Percentiles rank a stretch among this genome's conserved stretches.
Evolutionary conservation across 2,329 filamentous ascomycete genomes (phyloP).

Genomic region (Sporothrix brasiliensis): DNA sequence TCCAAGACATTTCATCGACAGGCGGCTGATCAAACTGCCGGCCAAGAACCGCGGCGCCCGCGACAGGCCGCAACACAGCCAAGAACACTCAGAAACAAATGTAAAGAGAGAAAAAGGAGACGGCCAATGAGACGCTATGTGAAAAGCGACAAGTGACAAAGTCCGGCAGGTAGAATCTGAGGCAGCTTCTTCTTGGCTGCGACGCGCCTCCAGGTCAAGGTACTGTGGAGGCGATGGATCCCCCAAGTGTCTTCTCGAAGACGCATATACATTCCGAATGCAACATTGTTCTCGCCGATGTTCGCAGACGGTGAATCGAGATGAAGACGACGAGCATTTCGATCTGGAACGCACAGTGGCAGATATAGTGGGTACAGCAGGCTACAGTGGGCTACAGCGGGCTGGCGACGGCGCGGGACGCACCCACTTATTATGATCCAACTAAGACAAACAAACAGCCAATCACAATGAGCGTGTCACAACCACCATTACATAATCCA

Average conservation of each 20-base stretch:
- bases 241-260: not conserved
- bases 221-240: not conserved
- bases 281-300: not conserved
- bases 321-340: not conserved
- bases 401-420: conserved; percentile 18
- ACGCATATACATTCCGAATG: not conserved
- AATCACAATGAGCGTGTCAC: not conserved
- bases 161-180: not conserved
- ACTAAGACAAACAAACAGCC: not conserved
- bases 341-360: not conserved
- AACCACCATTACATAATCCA: not conserved
- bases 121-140: not conserved
- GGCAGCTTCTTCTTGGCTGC: conserved; percentile 20
- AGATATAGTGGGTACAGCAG: not conserved
- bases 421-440: not conserved
- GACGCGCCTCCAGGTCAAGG: conserved; percentile 5
- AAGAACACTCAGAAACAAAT: too few relatives aligned
- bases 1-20: conserved; percentile 26
- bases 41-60: not conserved
- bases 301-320: not conserved
- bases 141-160: not conserved
- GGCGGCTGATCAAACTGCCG: conserved; percentile 30
- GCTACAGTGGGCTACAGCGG: conserved; percentile 2
- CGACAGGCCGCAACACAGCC: too few relatives aligned
- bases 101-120: not conserved